Conservation (phyloP, 192 early-diverging fungal genomes). For the Coemansia sp. region DNA sequence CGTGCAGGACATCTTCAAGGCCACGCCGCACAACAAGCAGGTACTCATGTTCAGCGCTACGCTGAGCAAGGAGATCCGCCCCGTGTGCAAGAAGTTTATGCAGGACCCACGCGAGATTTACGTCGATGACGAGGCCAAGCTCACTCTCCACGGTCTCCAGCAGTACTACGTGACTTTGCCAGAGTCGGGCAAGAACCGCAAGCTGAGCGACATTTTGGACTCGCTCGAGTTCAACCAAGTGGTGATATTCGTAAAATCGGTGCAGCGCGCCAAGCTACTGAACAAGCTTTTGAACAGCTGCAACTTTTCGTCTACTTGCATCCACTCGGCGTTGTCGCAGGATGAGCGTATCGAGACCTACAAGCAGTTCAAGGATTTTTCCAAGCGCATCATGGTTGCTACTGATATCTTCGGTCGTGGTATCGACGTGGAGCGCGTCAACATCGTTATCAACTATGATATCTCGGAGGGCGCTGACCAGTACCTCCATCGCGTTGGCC, state of each 20-base stretch:
- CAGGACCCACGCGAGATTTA: constrained; percentile 96
- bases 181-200: constrained; percentile 90
- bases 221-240: constrained; percentile 98
- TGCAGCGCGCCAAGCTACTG: constrained; percentile 81
- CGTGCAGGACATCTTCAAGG: constrained; percentile 94
- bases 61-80: constrained; percentile 87
- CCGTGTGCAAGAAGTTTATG: constrained; percentile 98
- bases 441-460: constrained; percentile 99
- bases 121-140: constrained; percentile 97
- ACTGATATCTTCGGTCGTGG: constrained; percentile 81
- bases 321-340: constrained; percentile 90
- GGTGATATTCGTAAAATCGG: constrained; percentile 94
- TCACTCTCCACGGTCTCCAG: constrained; percentile 95
- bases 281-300: constrained; percentile 85
- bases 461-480: constrained; percentile 88
- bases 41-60: constrained; percentile 99
- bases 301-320: constrained; percentile 93
- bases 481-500: constrained; percentile 95
- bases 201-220: constrained; percentile 91
- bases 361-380: constrained; percentile 94
- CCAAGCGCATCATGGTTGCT: constrained; percentile 93
- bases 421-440: constrained; percentile 98
- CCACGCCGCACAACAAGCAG: constrained; percentile 96
- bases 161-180: constrained; percentile 89
- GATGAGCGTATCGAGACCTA: constrained; percentile 90